Evolutionary conservation across 176 grass and related monocot species (phyloP).

Genomic region (Themeda triandra): DNA sequence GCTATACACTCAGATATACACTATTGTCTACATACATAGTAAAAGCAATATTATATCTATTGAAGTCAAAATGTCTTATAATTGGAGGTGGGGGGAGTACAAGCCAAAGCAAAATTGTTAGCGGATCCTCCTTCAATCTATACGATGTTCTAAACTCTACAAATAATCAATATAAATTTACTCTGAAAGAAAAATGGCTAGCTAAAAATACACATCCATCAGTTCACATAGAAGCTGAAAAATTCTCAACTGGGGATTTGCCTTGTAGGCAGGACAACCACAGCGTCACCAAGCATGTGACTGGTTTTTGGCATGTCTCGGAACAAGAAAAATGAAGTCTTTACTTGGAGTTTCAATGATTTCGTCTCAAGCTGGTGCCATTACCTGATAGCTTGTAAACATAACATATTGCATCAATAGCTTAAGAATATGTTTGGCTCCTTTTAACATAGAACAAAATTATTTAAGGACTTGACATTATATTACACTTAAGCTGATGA

Average conservation of each 20-base stretch:
- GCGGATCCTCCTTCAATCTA: neutral
- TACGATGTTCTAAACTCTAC: neutral
- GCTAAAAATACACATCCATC: neutral
- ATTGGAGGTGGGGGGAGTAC: neutral
- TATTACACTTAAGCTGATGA: neutral
- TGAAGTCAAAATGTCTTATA: neutral
- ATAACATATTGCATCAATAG: slow-evolving; percentile 9
- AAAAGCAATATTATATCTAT: neutral
- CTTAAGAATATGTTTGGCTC: too few relatives aligned
- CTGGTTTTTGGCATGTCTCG: neutral
- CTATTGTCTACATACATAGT: neutral
- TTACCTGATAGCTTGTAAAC: slow-evolving; percentile 92
- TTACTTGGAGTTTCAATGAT: neutral
- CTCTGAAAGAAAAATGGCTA: neutral
- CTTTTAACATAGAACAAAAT: slow-evolving; percentile 20
- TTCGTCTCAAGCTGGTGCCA: neutral
- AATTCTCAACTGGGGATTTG: neutral
- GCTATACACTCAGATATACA: neutral
- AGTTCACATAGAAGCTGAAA: neutral
- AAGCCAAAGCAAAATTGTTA: neutral
- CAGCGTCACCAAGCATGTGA: neutral
- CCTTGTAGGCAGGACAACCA: neutral
- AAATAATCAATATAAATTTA: neutral
- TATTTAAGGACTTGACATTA: neutral
- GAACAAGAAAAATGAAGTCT: neutral